Conservation (phyloP, 2,329 filamentous ascomycete genomes). For the Botrytis fragariae region DNA sequence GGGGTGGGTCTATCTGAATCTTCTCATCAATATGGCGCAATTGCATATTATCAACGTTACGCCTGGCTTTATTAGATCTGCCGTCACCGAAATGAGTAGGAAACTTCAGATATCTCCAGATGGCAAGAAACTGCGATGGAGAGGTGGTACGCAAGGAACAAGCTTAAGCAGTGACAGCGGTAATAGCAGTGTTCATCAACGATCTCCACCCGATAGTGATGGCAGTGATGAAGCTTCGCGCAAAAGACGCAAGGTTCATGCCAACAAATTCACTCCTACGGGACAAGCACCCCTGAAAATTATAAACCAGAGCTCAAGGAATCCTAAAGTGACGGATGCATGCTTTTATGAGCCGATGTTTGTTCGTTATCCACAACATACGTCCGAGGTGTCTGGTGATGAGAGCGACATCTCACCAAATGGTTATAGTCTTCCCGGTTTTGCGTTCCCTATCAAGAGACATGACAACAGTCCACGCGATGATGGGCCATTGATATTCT, state of each 20-base stretch:
- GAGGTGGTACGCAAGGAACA: slow-evolving; percentile 64
- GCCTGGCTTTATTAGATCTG: slow-evolving; percentile 70
- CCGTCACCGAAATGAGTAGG: slow-evolving; percentile 66
- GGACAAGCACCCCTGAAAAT: neutral
- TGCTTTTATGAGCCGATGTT: slow-evolving; percentile 67
- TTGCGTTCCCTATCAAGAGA: neutral
- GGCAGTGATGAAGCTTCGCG: slow-evolving; percentile 24
- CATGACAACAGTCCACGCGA: slow-evolving; percentile 45
- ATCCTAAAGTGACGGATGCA: slow-evolving; percentile 44
- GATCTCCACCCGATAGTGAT: slow-evolving; percentile 37
- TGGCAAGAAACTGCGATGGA: slow-evolving; percentile 78
- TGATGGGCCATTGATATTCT: slow-evolving; percentile 79
- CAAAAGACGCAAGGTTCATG: slow-evolving; percentile 33
- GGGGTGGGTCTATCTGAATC: slow-evolving; percentile 80
- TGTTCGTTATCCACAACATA: slow-evolving; percentile 48
- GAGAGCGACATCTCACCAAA: neutral
- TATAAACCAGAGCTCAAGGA: slow-evolving; percentile 4
- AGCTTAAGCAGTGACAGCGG: slow-evolving; percentile 63
- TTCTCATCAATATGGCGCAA: slow-evolving; percentile 78
- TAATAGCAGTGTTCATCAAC: slow-evolving; percentile 48
- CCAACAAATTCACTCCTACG: slow-evolving; percentile 22
- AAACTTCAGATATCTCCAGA: slow-evolving; percentile 77
- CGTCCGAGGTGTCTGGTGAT: slow-evolving; percentile 40
- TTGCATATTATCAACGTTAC: slow-evolving; percentile 84
- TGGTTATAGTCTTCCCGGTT: neutral